These are phyloP conservation scores for Diaporthe nobilis DNA, from an alignment of 2,329 filamentous ascomycete genomes.

Conservation along the genomic window DNA sequence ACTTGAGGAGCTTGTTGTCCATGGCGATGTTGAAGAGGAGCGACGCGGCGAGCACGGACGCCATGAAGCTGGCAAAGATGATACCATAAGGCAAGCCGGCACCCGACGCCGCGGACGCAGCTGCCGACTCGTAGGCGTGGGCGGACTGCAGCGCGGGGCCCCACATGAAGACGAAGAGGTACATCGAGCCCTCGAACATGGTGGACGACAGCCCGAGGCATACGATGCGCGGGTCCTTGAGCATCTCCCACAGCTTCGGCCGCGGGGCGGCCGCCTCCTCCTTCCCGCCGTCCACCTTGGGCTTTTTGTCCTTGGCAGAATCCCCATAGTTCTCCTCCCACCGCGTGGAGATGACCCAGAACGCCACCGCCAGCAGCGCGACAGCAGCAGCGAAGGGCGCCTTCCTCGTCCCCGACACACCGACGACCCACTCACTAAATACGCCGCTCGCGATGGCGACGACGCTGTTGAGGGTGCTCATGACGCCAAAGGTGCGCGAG, in stretches of 20 bases:
- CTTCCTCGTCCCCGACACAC: conserved; percentile 60
- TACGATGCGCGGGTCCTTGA: conserved; percentile 62
- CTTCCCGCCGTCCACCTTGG: conserved; percentile 42
- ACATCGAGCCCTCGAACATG: conserved; percentile 72
- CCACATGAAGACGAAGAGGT: conserved; percentile 73
- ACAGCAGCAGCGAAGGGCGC: conserved; percentile 62
- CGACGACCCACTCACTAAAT: conserved; percentile 65
- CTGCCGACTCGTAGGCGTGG: conserved; percentile 41
- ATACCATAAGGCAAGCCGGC: conserved; percentile 58
- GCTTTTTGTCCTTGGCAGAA: conserved; percentile 33
- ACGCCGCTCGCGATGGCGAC: conserved; percentile 68
- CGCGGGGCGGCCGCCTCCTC: conserved; percentile 9
- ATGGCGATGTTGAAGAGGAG: conserved; percentile 63
- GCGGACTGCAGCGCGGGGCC: conserved; percentile 63
- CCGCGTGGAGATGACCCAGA: conserved; percentile 58
- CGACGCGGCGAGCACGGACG: conserved; percentile 71
- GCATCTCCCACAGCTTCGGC: conserved; percentile 44
- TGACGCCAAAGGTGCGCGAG: conserved; percentile 64
- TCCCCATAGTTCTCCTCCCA: conserved; percentile 69
- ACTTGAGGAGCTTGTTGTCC: conserved; percentile 46
- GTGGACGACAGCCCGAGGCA: conserved; percentile 66
- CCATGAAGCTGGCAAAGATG: conserved; percentile 67
- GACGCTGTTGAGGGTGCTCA: conserved; percentile 67
- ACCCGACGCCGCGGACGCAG: neutral
- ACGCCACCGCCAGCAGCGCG: conserved; percentile 57